Conservation (phyloP, 176 grass and related monocot species). For the Oryza meyeriana region DNA sequence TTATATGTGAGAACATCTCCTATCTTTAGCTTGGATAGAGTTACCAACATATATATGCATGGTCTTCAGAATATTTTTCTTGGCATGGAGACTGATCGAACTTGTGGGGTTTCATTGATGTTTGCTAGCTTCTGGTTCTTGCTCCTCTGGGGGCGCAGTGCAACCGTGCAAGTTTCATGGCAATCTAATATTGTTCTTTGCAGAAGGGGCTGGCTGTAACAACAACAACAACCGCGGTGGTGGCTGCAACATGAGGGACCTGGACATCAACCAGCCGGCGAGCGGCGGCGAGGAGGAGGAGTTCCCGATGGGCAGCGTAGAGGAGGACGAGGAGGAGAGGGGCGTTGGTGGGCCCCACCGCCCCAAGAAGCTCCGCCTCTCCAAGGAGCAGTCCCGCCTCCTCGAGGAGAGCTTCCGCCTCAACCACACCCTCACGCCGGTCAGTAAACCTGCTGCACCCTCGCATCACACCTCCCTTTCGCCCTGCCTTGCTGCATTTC, state of each 20-base stretch:
- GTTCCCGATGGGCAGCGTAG: conserved; percentile 66
- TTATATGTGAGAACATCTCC: too few relatives aligned
- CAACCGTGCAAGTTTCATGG: background rate
- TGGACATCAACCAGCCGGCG: conserved; percentile 97
- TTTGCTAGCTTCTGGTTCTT: background rate
- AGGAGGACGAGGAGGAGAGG: conserved; percentile 69
- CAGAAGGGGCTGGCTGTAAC: conserved; percentile 58
- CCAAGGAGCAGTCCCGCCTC: conserved; percentile 84
- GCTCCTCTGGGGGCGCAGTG: too few relatives aligned
- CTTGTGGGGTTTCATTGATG: background rate
- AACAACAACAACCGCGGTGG: background rate
- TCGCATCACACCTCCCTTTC: too few relatives aligned
- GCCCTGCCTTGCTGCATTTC: background rate
- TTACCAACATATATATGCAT: background rate
- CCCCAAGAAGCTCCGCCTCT: conserved; percentile 86
- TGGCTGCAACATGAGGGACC: conserved; percentile 59
- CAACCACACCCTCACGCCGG: conserved; percentile 81
- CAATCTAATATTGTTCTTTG: background rate
- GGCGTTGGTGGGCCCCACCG: conserved; percentile 47
- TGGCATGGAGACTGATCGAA: background rate
- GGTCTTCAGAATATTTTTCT: background rate
- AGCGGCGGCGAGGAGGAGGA: conserved; percentile 81
- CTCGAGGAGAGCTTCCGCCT: conserved; percentile 95
- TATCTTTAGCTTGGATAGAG: background rate
- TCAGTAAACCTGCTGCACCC: conserved; percentile 19